These are phyloP conservation scores for Cladophialophora exuberans DNA, from an alignment of 2,329 filamentous ascomycete species.

Conservation along the genomic window DNA sequence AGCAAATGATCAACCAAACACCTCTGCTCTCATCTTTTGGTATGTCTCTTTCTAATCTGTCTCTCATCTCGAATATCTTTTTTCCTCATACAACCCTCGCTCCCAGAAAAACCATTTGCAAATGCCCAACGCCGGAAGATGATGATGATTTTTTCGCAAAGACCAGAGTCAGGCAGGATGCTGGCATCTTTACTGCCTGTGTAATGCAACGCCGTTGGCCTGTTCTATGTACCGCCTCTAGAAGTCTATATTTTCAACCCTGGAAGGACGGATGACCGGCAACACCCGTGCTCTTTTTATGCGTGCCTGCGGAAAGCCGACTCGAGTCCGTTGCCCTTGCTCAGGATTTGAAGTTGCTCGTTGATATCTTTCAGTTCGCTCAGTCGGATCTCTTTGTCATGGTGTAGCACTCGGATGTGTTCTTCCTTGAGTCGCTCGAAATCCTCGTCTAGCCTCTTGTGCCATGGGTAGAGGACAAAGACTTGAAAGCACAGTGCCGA, in stretches of 20 bases:
- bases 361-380: slow-evolving; percentile 26
- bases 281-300: not conserved
- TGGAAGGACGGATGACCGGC: not conserved
- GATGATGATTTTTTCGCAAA: too few relatives aligned
- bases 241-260: not conserved
- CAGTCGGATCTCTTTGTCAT: slow-evolving; percentile 24
- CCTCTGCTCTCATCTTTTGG: too few relatives aligned
- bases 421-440: slow-evolving; percentile 64
- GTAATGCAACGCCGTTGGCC: too few relatives aligned
- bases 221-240: not conserved
- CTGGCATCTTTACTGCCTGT: too few relatives aligned
- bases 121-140: too few relatives aligned
- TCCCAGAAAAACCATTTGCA: too few relatives aligned
- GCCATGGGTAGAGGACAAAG: slow-evolving; percentile 72
- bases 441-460: slow-evolving; percentile 65
- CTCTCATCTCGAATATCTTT: too few relatives aligned
- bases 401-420: slow-evolving; percentile 47
- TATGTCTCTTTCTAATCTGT: too few relatives aligned
- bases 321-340: not conserved
- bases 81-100: too few relatives aligned
- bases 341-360: slow-evolving; percentile 16
- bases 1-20: too few relatives aligned
- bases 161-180: too few relatives aligned
- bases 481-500: slow-evolving; percentile 70
- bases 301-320: not conserved